Evolutionary conservation across 306 rosid genomes (phyloP).

Genomic region (Ceratonia siliqua): DNA sequence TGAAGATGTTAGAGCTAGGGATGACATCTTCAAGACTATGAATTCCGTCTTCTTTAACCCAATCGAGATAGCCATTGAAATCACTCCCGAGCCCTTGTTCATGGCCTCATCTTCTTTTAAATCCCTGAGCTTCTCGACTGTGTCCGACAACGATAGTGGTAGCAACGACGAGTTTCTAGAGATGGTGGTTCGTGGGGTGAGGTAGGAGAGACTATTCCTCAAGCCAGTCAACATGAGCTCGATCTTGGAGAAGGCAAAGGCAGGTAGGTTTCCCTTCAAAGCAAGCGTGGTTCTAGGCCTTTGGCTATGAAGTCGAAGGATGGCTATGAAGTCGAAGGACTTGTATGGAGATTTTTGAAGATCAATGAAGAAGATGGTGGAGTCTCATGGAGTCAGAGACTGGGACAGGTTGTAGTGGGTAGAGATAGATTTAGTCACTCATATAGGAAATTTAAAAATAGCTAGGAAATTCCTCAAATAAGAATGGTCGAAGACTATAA

Average conservation of each 20-base stretch:
- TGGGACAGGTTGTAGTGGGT: too few relatives aligned
- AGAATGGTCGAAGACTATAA: too few relatives aligned
- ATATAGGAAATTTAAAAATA: too few relatives aligned
- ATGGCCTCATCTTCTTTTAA: slow-evolving; percentile 64
- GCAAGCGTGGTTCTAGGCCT: slow-evolving; percentile 66
- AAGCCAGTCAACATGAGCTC: slow-evolving; percentile 67
- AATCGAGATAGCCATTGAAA: slow-evolving; percentile 29
- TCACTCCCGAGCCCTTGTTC: slow-evolving; percentile 74
- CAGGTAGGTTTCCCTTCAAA: slow-evolving; percentile 36
- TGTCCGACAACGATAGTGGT: slow-evolving; percentile 46
- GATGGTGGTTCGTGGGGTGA: slow-evolving; percentile 55
- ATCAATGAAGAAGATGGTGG: slow-evolving; percentile 95
- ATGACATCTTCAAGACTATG: slow-evolving; percentile 58
- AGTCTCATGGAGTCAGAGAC: slow-evolving; percentile 59
- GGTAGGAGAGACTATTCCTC: slow-evolving; percentile 76
- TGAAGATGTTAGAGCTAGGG: too few relatives aligned
- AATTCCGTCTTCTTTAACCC: slow-evolving; percentile 67
- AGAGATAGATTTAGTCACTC: too few relatives aligned
- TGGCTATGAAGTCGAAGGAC: slow-evolving; percentile 74
- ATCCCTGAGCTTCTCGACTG: slow-evolving; percentile 62
- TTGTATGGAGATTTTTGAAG: slow-evolving; percentile 67
- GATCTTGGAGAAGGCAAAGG: slow-evolving; percentile 50
- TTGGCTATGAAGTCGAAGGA: slow-evolving; percentile 76
- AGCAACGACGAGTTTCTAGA: slow-evolving; percentile 53
- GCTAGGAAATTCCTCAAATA: too few relatives aligned